Percentiles rank a stretch among this genome's conserved stretches.
phyloP scores from a whole-genome alignment of 495 filamentous ascomycete species.

The Penicillium paradoxum region DNA sequence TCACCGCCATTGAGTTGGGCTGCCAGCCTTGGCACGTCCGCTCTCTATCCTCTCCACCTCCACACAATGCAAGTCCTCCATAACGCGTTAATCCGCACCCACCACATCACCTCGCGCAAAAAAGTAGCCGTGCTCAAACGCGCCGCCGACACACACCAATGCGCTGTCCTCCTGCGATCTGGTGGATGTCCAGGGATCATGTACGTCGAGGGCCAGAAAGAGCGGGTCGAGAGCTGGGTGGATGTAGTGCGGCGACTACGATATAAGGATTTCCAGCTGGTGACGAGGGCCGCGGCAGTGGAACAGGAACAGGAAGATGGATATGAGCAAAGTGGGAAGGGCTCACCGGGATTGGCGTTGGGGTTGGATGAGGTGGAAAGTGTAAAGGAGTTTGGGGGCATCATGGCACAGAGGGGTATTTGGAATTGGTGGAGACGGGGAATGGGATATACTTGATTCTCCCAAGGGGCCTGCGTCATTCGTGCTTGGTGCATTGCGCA shows the following conservation, averaged over 20 bases:
- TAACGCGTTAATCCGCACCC: conserved; percentile 67
- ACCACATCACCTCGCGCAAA: conserved; percentile 78
- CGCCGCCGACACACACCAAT: conserved; percentile 51
- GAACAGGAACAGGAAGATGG: not conserved
- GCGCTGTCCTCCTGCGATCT: conserved; percentile 59
- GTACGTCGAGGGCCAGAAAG: conserved; percentile 62
- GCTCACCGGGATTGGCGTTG: not conserved
- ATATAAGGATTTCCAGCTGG: conserved; percentile 50
- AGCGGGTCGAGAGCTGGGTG: conserved; percentile 51
- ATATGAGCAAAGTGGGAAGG: not conserved
- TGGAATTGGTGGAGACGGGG: conserved; percentile 47
- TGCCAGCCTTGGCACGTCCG: too few relatives aligned
- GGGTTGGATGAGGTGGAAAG: conserved; percentile 36
- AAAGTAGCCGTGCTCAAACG: conserved; percentile 64
- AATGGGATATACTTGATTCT: conserved; percentile 42
- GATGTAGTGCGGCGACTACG: conserved; percentile 45
- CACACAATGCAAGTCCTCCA: conserved; percentile 28
- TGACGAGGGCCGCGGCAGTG: conserved; percentile 27
- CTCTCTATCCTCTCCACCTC: not conserved
- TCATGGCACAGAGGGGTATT: conserved; percentile 39
- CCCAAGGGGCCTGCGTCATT: not conserved
- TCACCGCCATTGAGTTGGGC: too few relatives aligned
- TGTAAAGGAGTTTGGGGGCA: conserved; percentile 44
- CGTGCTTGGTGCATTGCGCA: not conserved
- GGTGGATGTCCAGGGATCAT: conserved; percentile 70